Percentiles rank a stretch among this genome's conserved stretches.
Conservation (phyloP, 2,329 filamentous ascomycete species). For the Dryadomyces quercivorus region DNA sequence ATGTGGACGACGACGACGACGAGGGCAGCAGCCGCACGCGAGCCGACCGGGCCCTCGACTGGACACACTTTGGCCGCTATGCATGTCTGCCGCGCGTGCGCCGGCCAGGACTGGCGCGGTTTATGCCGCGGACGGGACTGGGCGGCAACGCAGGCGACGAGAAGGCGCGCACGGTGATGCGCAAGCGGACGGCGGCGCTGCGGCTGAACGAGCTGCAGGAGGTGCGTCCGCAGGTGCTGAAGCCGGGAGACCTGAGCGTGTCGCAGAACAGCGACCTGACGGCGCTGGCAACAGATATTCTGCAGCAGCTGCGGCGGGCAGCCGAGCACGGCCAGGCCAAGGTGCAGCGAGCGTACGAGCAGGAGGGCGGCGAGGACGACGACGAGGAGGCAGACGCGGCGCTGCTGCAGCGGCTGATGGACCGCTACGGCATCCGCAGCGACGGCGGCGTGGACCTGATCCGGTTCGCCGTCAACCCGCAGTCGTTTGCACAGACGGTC, state of each 20-base stretch:
- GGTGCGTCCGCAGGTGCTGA: constrained; percentile 67
- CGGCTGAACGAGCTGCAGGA: constrained; percentile 56
- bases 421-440: constrained; percentile 50
- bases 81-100: constrained; percentile 62
- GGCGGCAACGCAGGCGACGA: constrained; percentile 63
- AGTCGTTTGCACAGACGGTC: constrained; percentile 84
- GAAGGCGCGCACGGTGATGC: constrained; percentile 52
- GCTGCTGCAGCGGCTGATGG: constrained; percentile 30
- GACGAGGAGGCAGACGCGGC: constrained; percentile 31
- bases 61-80: constrained; percentile 68
- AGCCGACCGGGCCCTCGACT: constrained; percentile 69
- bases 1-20: constrained; percentile 45
- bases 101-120: constrained; percentile 67
- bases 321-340: constrained; percentile 33
- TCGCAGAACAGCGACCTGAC: constrained; percentile 72
- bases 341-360: constrained; percentile 23
- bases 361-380: constrained; percentile 25
- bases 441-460: constrained; percentile 68
- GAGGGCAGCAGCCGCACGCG: constrained; percentile 50
- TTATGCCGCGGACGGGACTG: constrained; percentile 68
- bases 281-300: constrained; percentile 59
- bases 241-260: constrained; percentile 59
- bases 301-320: constrained; percentile 42
- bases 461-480: constrained; percentile 80
- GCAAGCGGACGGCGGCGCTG: constrained; percentile 59